Evolutionary conservation across 1,284 basidiomycete genomes (phyloP).

Genomic region (Rhodofomes roseus): DNA sequence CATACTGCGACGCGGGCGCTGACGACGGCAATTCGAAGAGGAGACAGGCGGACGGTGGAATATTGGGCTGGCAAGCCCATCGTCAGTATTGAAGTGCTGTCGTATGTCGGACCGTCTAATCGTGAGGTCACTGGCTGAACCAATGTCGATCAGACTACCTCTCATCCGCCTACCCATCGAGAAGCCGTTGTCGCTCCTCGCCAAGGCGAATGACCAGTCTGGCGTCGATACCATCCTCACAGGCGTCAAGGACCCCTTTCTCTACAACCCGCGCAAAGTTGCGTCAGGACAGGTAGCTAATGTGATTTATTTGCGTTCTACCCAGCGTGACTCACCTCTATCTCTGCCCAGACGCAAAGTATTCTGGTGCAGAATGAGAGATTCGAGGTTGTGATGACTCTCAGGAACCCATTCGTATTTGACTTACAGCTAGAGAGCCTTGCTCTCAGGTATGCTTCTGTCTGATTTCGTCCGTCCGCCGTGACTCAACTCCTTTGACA

Average conservation of each 20-base stretch:
- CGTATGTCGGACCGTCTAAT: conserved; percentile 43
- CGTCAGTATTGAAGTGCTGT: conserved; percentile 72
- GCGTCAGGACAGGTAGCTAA: conserved; percentile 50
- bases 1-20: conserved; percentile 67
- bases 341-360: conserved; percentile 42
- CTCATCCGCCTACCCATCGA: conserved; percentile 70
- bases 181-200: conserved; percentile 58
- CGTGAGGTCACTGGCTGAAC: background rate
- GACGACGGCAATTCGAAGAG: conserved; percentile 70
- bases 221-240: conserved; percentile 45
- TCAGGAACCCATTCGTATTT: conserved; percentile 91
- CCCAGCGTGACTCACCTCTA: background rate
- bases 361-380: conserved; percentile 81
- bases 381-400: conserved; percentile 76
- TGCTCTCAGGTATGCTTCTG: conserved; percentile 62
- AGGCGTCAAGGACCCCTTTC: conserved; percentile 71
- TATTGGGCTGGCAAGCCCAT: conserved; percentile 85
- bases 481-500: conserved; percentile 27
- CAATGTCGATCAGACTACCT: conserved; percentile 50
- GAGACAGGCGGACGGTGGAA: conserved; percentile 63
- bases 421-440: conserved; percentile 84
- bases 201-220: conserved; percentile 31
- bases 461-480: too few relatives aligned
- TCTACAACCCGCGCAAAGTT: conserved; percentile 82
- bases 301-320: too few relatives aligned